A percentile compares a stretch with the other conserved stretches of the same genome.
Evolutionary conservation across 202 grass and related monocot genomes (phyloP).

Genomic region (Thinopyrum obtusiflorum): DNA sequence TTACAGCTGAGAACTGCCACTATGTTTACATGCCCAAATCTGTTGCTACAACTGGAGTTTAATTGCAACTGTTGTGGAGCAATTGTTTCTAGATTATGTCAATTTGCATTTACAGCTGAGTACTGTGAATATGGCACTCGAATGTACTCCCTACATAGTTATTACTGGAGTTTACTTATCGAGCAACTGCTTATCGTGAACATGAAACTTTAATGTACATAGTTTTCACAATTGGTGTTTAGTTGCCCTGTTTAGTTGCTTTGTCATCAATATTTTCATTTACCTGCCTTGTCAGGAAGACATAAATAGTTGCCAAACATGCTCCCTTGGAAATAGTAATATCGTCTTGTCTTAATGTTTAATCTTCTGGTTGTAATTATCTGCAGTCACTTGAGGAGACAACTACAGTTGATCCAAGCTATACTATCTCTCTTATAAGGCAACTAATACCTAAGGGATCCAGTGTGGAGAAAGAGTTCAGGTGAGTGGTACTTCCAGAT

Average conservation of each 20-base stretch:
- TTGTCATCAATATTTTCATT: not conserved
- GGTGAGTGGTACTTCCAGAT: constrained; percentile 15
- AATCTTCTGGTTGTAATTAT: constrained; percentile 11
- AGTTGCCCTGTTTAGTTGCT: not conserved
- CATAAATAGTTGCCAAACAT: not conserved
- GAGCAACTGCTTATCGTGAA: not conserved
- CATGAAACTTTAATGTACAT: not conserved
- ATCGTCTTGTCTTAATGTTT: constrained; percentile 8
- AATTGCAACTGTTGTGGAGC: too few species aligned
- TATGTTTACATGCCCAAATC: constrained; percentile 9
- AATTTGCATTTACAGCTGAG: not conserved
- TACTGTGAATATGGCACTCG: not conserved
- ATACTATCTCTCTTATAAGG: constrained; percentile 83
- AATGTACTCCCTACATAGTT: not conserved
- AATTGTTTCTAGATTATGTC: too few species aligned
- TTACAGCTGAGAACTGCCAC: not conserved
- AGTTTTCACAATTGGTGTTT: not conserved
- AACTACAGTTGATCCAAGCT: constrained; percentile 95
- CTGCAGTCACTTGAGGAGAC: constrained; percentile 58
- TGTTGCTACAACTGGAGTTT: too few species aligned
- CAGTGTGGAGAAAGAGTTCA: constrained; percentile 51
- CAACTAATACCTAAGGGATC: constrained; percentile 61
- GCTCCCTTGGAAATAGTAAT: not conserved
- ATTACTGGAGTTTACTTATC: not conserved
- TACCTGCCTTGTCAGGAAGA: not conserved